phyloP scores from a whole-genome alignment of 306 rosid genomes.

The Vigna angularis region DNA sequence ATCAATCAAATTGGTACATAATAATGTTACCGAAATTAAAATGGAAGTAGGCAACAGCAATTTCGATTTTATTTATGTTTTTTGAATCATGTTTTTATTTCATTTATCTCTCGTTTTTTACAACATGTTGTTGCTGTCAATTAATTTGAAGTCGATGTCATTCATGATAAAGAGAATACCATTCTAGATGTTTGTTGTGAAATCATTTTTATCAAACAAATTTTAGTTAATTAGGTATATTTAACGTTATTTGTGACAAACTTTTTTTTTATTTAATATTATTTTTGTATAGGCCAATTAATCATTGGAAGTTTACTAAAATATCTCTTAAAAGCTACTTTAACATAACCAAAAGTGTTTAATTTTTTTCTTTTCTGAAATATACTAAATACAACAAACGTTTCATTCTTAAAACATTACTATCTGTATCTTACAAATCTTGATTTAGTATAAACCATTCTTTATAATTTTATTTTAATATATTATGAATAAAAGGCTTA shows the following conservation, averaged over 20 bases:
- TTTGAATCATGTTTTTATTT: neutral
- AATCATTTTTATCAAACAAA: neutral
- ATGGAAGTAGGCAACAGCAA: neutral
- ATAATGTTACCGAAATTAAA: neutral
- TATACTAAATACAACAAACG: neutral
- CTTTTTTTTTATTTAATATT: neutral
- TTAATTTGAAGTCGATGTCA: neutral
- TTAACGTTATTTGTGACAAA: neutral
- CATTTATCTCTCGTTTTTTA: neutral
- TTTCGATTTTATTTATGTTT: neutral
- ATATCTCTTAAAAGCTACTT: neutral
- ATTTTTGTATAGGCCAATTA: neutral
- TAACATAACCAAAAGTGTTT: neutral
- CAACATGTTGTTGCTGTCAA: neutral
- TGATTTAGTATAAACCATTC: neutral
- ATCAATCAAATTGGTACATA: neutral
- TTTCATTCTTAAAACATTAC: neutral
- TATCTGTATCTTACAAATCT: neutral
- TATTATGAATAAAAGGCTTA: neutral
- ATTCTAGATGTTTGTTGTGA: neutral
- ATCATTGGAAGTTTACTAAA: neutral
- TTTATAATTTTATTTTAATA: neutral
- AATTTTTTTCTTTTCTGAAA: neutral
- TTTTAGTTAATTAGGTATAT: neutral
- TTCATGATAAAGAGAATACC: neutral